Percentiles rank a stretch among this genome's conserved stretches.
phyloP scores from a whole-genome alignment of 208 protist genomes.

The Leptomonas seymouri region DNA sequence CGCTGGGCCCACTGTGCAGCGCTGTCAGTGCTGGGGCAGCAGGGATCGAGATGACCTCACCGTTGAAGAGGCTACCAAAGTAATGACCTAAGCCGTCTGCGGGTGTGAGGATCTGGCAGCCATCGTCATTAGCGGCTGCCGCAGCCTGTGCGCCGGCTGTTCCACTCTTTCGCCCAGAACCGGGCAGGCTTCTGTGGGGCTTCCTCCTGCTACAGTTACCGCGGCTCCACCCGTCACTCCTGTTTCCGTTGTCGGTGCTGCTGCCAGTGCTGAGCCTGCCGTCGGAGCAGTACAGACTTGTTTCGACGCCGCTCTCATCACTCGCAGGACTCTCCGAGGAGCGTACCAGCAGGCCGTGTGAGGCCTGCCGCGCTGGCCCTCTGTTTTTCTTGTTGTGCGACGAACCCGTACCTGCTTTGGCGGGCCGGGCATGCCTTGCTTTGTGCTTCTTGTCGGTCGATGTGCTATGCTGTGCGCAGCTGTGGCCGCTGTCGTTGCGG shows the following conservation, averaged over 20 bases:
- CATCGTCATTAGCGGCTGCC: not conserved
- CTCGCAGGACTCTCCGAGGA: conserved; percentile 6
- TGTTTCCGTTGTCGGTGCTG: not conserved
- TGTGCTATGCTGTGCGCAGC: not conserved
- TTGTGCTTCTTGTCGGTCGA: not conserved
- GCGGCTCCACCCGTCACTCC: too few relatives aligned
- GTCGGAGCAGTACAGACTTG: conserved; percentile 7
- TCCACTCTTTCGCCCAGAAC: too few relatives aligned
- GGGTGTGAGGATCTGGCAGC: not conserved
- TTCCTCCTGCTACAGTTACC: too few relatives aligned
- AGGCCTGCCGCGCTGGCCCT: not conserved
- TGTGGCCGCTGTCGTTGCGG: not conserved
- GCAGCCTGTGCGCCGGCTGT: not conserved
- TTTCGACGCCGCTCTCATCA: conserved; percentile 1
- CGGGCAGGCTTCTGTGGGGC: too few relatives aligned
- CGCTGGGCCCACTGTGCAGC: not conserved
- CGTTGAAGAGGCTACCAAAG: conserved; percentile 13
- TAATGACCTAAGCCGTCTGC: not conserved
- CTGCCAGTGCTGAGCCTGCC: not conserved
- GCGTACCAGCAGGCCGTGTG: not conserved
- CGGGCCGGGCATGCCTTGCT: not conserved
- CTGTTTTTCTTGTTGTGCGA: not conserved
- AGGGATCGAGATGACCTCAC: not conserved
- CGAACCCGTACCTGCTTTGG: not conserved
- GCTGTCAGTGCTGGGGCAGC: not conserved